Evolutionary conservation across 345 rosid genomes (phyloP).

Genomic region (Hibiscus tridactylites): DNA sequence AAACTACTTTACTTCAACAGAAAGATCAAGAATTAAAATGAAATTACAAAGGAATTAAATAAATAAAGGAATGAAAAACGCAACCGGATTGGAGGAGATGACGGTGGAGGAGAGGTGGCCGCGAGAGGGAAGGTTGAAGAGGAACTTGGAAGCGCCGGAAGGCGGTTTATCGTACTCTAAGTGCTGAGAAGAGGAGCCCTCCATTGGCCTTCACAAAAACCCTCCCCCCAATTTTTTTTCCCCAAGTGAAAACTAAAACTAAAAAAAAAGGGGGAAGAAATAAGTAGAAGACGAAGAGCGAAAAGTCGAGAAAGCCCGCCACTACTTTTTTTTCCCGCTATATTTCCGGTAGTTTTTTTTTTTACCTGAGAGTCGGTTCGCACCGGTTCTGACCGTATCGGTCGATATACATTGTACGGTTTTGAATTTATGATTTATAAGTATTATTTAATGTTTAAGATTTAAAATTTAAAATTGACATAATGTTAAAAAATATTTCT

Average conservation of each 20-base stretch:
- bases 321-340: not conserved
- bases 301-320: not conserved
- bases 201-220: constrained; percentile 43
- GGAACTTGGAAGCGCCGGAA: constrained; percentile 43
- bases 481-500: too few relatives aligned
- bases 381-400: too few relatives aligned
- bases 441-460: too few relatives aligned
- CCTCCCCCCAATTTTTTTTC: constrained; percentile 12
- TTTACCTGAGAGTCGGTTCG: too few relatives aligned
- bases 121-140: constrained; percentile 72
- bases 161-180: constrained; percentile 27
- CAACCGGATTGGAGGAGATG: constrained; percentile 65
- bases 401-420: too few relatives aligned
- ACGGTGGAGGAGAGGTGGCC: constrained; percentile 70
- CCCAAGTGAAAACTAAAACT: too few relatives aligned
- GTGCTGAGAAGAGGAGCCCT: constrained; percentile 38
- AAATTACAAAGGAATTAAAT: not conserved
- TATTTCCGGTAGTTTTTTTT: not conserved
- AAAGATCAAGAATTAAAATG: not conserved
- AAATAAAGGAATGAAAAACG: not conserved
- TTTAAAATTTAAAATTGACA: too few relatives aligned
- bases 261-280: not conserved
- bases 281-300: not conserved
- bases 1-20: not conserved
- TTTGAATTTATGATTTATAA: too few relatives aligned